Evolutionary conservation across 306 rosid genomes (phyloP).

Genomic region (Trifolium subterraneum): DNA sequence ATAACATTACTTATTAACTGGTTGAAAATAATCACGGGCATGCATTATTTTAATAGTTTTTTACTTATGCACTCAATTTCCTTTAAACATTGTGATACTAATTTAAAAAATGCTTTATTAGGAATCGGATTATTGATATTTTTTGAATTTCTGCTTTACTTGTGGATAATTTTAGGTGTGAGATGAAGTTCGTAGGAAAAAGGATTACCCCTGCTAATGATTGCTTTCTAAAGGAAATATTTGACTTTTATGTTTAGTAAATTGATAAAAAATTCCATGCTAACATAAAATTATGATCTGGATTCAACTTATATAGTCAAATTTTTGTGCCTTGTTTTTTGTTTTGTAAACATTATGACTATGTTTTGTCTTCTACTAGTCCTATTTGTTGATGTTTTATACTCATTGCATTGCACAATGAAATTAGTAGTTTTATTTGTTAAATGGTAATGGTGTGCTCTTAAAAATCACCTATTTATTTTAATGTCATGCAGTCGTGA

Average conservation of each 20-base stretch:
- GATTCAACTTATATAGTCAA: not conserved
- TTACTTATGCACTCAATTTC: not conserved
- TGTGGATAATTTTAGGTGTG: not conserved
- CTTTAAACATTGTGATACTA: constrained; percentile 1
- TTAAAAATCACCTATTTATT: constrained; percentile 23
- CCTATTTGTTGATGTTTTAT: constrained; percentile 8
- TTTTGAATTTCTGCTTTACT: not conserved
- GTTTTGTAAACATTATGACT: not conserved
- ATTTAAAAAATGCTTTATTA: not conserved
- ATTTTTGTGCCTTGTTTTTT: constrained; percentile 6
- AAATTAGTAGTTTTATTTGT: constrained; percentile 24
- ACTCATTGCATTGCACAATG: constrained; percentile 1
- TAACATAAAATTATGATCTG: not conserved
- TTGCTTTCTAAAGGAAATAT: not conserved
- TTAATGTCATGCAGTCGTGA: constrained; percentile 71
- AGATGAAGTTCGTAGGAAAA: constrained; percentile 17
- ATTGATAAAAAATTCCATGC: not conserved
- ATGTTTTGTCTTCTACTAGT: constrained; percentile 1
- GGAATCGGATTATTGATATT: not conserved
- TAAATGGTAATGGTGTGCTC: constrained; percentile 4
- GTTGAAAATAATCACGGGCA: constrained; percentile 10
- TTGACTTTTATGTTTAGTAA: not conserved
- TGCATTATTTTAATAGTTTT: not conserved
- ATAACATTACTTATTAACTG: too few relatives aligned
- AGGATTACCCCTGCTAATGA: not conserved